Evolutionary conservation across 768 basidiomycete species (phyloP).

Genomic region (Boletus pseudo-olivaceus): DNA sequence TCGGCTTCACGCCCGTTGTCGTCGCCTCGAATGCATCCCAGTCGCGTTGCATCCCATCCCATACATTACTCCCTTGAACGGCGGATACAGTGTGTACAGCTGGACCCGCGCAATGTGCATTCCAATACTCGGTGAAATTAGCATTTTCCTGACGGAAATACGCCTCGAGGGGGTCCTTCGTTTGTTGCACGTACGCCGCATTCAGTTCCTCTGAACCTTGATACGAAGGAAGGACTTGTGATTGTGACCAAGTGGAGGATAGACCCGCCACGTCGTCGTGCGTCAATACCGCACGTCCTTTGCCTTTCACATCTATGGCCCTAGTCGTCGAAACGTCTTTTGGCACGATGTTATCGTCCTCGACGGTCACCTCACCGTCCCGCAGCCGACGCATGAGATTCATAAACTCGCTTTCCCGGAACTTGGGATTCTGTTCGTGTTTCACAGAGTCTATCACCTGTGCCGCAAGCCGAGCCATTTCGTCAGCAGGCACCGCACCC

Average conservation of each 20-base stretch:
- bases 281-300: constrained; percentile 47
- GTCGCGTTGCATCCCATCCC: constrained; percentile 67
- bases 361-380: constrained; percentile 73
- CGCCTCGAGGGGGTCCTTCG: constrained; percentile 52
- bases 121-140: constrained; percentile 64
- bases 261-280: constrained; percentile 1
- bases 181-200: constrained; percentile 17
- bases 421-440: constrained; percentile 78
- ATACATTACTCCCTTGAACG: constrained; percentile 35
- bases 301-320: constrained; percentile 54
- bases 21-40: constrained; percentile 86
- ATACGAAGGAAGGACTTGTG: constrained; percentile 9
- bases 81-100: constrained; percentile 8
- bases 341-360: constrained; percentile 74
- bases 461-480: constrained; percentile 78
- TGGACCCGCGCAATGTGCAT: constrained; percentile 34
- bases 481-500: constrained; percentile 42
- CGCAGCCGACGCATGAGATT: constrained; percentile 80
- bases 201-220: constrained; percentile 21
- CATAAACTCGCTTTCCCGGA: constrained; percentile 81
- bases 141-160: constrained; percentile 70
- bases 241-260: constrained; percentile 7
- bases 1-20: constrained; percentile 53
- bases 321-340: constrained; percentile 31
- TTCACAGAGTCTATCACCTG: constrained; percentile 72